phyloP scores from a whole-genome alignment of 768 basidiomycete species.

The Hericium erinaceus region DNA sequence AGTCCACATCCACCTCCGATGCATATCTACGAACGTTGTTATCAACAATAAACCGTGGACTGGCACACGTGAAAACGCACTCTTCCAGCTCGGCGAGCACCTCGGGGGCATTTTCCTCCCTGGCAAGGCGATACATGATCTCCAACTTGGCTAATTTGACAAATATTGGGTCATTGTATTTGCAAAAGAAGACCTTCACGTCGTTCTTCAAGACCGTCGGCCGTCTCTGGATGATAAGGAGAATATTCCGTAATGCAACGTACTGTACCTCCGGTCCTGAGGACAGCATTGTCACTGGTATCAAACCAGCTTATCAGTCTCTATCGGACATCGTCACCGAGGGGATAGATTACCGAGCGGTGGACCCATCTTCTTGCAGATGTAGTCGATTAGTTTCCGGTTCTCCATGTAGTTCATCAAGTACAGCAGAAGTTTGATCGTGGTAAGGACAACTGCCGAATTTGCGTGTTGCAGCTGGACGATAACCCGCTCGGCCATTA shows the following conservation, averaged over 20 bases:
- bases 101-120: constrained; percentile 88
- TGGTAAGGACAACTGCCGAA: constrained; percentile 97
- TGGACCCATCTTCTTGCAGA: constrained; percentile 97
- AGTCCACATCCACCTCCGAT: constrained; percentile 96
- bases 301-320: constrained; percentile 1
- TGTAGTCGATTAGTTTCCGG: constrained; percentile 71
- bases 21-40: constrained; percentile 61
- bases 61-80: constrained; percentile 32
- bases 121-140: constrained; percentile 95
- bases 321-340: background rate
- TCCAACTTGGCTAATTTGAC: constrained; percentile 97
- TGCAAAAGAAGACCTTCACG: constrained; percentile 99
- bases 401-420: constrained; percentile 99
- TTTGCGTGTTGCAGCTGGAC: constrained; percentile 96
- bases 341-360: constrained; percentile 60
- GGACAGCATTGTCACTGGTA: constrained; percentile 84
- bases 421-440: constrained; percentile 91
- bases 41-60: background rate
- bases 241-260: constrained; percentile 91
- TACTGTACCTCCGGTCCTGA: constrained; percentile 99
- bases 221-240: constrained; percentile 92
- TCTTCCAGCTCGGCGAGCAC: constrained; percentile 94
- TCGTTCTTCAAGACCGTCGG: constrained; percentile 91
- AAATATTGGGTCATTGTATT: constrained; percentile 99
- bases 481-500: constrained; percentile 92